These are phyloP conservation scores for Aspergillus latus DNA, from an alignment of 2,329 filamentous ascomycete genomes.

Conservation along the genomic window DNA sequence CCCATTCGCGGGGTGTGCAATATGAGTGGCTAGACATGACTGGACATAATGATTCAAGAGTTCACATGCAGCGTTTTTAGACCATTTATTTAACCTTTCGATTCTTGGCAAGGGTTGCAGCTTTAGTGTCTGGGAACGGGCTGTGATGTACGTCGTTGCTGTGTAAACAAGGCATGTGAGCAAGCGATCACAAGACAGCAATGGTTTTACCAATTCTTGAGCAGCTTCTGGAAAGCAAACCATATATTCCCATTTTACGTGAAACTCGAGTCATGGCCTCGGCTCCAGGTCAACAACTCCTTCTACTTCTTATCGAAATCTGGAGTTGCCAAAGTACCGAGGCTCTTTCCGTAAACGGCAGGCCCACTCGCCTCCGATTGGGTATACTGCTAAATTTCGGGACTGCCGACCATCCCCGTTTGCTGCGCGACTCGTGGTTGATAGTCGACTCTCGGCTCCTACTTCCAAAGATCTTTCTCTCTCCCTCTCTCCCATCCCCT, in stretches of 20 bases:
- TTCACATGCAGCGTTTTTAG: background rate
- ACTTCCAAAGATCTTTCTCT: background rate
- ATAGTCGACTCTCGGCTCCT: background rate
- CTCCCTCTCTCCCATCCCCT: background rate
- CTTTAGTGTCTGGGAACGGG: background rate
- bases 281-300: background rate
- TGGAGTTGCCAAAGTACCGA: slow-evolving; percentile 6
- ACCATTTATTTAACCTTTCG: background rate
- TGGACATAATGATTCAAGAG: too few relatives aligned
- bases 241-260: background rate
- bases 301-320: background rate
- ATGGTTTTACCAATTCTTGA: background rate
- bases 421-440: background rate
- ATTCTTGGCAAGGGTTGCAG: background rate
- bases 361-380: background rate
- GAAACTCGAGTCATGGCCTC: background rate
- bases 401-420: background rate
- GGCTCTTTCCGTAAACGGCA: slow-evolving; percentile 2
- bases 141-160: background rate
- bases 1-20: too few relatives aligned
- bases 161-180: slow-evolving; percentile 2
- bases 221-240: background rate
- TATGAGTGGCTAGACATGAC: too few relatives aligned
- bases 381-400: background rate
- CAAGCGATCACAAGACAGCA: background rate